Evolutionary conservation across 2,329 filamentous ascomycete species (phyloP).

Genomic region (Grosmannia huntii): DNA sequence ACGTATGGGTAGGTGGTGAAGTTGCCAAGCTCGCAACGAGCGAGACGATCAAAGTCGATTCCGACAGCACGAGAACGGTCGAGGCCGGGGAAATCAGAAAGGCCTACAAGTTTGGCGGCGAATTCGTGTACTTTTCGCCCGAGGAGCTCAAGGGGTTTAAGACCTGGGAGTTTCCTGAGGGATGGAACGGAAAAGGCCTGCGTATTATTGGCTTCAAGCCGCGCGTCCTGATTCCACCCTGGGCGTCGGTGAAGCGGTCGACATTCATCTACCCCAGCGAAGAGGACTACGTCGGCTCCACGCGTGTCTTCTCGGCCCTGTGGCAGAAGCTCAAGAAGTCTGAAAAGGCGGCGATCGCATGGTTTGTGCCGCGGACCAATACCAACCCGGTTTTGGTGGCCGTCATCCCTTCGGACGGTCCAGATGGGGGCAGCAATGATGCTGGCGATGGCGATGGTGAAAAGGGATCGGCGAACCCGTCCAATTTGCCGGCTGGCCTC

Average conservation of each 20-base stretch:
- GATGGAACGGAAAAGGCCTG: conserved; percentile 68
- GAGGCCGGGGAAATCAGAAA: conserved; percentile 76
- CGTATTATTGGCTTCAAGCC: conserved; percentile 93
- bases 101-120: conserved; percentile 91
- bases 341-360: conserved; percentile 73
- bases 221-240: conserved; percentile 57
- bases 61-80: conserved; percentile 63
- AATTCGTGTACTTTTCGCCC: conserved; percentile 71
- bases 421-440: conserved; percentile 25
- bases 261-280: conserved; percentile 93
- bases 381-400: conserved; percentile 69
- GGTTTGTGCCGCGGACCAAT: conserved; percentile 77
- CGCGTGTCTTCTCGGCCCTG: conserved; percentile 80
- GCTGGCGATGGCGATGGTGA: conserved; percentile 16
- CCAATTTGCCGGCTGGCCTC: conserved; percentile 67
- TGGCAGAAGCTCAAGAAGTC: conserved; percentile 74
- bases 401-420: conserved; percentile 60
- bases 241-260: conserved; percentile 76
- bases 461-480: conserved; percentile 47
- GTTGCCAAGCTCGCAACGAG: conserved; percentile 66
- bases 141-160: conserved; percentile 72
- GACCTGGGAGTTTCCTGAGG: conserved; percentile 23
- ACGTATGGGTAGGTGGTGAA: conserved; percentile 81
- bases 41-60: conserved; percentile 61
- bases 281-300: conserved; percentile 78